These are phyloP conservation scores for Moesziomyces sp. DNA, from an alignment of 1,284 basidiomycete species.

Conservation along the genomic window DNA sequence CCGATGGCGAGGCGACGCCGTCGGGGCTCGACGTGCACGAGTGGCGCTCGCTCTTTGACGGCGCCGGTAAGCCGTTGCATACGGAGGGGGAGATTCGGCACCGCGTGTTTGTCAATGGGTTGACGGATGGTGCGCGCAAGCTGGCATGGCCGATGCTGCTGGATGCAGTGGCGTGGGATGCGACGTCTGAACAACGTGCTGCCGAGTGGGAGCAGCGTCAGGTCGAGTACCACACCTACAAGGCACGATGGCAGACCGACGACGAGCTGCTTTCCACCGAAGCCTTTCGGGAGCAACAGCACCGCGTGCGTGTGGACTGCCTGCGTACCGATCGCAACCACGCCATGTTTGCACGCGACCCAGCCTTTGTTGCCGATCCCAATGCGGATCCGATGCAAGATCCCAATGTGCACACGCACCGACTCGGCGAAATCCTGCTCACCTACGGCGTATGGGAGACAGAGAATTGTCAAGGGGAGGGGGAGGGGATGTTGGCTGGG, in stretches of 20 bases:
- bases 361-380: conserved; percentile 47
- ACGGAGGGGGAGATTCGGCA: conserved; percentile 33
- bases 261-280: conserved; percentile 20
- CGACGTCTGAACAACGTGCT: conserved; percentile 52
- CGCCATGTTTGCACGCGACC: conserved; percentile 75
- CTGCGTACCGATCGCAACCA: conserved; percentile 94
- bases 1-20: background rate
- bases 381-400: conserved; percentile 65
- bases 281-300: conserved; percentile 73
- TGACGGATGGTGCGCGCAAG: conserved; percentile 40
- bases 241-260: conserved; percentile 46
- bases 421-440: conserved; percentile 81
- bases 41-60: conserved; percentile 53
- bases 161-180: conserved; percentile 83
- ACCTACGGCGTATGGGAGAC: conserved; percentile 75
- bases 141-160: conserved; percentile 89
- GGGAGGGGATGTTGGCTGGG: conserved; percentile 25
- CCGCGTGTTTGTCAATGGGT: conserved; percentile 56
- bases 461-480: conserved; percentile 3
- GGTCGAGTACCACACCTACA: conserved; percentile 42
- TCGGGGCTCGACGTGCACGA: conserved; percentile 33
- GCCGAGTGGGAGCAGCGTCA: conserved; percentile 28
- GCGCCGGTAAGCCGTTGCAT: conserved; percentile 33
- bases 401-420: conserved; percentile 85
- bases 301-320: conserved; percentile 94